phyloP scores from a whole-genome alignment of 108 stramenopile species.

The Hondaea fermentalgiana region DNA sequence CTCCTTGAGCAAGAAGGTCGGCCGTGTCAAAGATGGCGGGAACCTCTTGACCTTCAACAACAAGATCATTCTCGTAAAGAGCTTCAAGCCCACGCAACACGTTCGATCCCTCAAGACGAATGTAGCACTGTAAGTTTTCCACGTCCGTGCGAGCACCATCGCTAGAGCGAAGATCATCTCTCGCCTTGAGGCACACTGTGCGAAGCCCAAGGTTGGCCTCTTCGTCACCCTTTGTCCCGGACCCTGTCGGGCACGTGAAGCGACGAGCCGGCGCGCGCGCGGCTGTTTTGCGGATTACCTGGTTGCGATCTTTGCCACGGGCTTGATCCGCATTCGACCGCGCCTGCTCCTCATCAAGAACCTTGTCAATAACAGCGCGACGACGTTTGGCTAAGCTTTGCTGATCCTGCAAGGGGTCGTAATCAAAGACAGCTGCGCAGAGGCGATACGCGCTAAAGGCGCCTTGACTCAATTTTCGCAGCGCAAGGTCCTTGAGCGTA shows the following conservation, averaged over 20 bases:
- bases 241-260: not conserved
- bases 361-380: not conserved
- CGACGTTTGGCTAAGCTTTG: not conserved
- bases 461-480: not conserved
- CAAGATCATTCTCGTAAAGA: not conserved
- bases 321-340: too few relatives aligned
- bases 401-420: not conserved
- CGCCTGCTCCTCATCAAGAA: not conserved
- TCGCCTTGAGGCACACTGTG: not conserved
- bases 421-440: not conserved
- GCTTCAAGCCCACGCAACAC: not conserved
- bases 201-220: not conserved
- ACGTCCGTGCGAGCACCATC: not conserved
- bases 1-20: not conserved
- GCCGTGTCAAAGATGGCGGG: not conserved
- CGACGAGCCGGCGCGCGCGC: not conserved
- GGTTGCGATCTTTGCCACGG: not conserved
- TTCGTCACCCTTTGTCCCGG: not conserved
- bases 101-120: not conserved
- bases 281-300: not conserved
- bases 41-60: not conserved
- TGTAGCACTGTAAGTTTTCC: conserved; percentile 3
- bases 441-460: conserved; percentile 12
- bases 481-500: not conserved
- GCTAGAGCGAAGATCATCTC: not conserved